Percentiles rank a stretch among this genome's conserved stretches.
phyloP scores from a whole-genome alignment of 2,329 filamentous ascomycete species.

The Ceratocystis cubensis region DNA sequence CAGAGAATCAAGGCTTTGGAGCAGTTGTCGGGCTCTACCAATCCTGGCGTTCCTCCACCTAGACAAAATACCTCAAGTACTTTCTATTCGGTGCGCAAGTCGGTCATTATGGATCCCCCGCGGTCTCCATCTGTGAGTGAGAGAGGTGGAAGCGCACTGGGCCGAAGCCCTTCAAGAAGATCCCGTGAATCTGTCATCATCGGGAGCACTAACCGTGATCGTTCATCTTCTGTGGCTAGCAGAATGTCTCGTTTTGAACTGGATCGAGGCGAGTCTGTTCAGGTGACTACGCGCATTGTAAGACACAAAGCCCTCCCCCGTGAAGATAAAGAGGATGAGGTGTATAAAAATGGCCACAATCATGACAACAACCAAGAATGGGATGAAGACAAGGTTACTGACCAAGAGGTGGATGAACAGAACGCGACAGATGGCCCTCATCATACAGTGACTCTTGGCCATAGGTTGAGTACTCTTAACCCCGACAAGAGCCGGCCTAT shows the following conservation, averaged over 20 bases:
- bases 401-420: conserved; percentile 17
- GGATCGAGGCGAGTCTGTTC: conserved; percentile 50
- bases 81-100: conserved; percentile 47
- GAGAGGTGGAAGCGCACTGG: conserved; percentile 33
- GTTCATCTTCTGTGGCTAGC: conserved; percentile 44
- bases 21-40: conserved; percentile 46
- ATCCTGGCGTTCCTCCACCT: background rate
- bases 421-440: conserved; percentile 13
- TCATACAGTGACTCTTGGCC: conserved; percentile 13
- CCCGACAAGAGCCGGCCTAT: conserved; percentile 7
- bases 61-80: conserved; percentile 38
- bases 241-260: conserved; percentile 45
- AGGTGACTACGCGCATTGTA: conserved; percentile 74
- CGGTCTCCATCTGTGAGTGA: conserved; percentile 37
- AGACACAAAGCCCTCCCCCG: conserved; percentile 53
- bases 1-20: conserved; percentile 86
- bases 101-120: conserved; percentile 30
- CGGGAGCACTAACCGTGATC: conserved; percentile 31
- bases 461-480: conserved; percentile 16
- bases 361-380: conserved; percentile 24
- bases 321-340: conserved; percentile 32
- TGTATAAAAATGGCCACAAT: conserved; percentile 13
- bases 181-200: conserved; percentile 37
- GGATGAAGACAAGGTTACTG: conserved; percentile 3
- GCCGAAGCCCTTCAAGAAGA: conserved; percentile 29